These are phyloP conservation scores for Phaffia rhodozyma DNA, from an alignment of 1,284 basidiomycete species.

Conservation along the genomic window DNA sequence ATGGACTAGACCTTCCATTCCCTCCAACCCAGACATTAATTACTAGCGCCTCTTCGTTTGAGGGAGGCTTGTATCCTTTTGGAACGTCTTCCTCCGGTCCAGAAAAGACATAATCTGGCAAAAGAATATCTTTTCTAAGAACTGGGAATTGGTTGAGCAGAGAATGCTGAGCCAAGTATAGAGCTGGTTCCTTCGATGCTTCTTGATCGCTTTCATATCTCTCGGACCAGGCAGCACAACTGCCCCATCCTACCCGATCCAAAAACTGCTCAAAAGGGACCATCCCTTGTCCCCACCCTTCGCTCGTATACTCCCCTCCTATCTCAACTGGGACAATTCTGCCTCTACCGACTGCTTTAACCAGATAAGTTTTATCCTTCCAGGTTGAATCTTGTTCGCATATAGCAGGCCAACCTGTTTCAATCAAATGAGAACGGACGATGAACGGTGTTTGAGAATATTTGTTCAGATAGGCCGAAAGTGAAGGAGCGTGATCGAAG, in stretches of 20 bases:
- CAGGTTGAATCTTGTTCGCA: conserved; percentile 35
- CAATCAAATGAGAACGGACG: conserved; percentile 44
- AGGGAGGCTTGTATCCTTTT: conserved; percentile 52
- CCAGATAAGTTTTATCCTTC: conserved; percentile 66
- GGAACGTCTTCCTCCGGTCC: conserved; percentile 42
- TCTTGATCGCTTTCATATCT: conserved; percentile 1
- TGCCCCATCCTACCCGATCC: conserved; percentile 39
- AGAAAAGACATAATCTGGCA: conserved; percentile 81
- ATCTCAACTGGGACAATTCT: conserved; percentile 83
- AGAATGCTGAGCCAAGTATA: conserved; percentile 89
- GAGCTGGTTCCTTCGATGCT: conserved; percentile 19
- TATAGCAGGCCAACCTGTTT: conserved; percentile 57
- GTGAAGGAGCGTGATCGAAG: conserved; percentile 43
- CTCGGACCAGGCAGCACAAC: not conserved
- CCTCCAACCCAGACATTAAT: conserved; percentile 87
- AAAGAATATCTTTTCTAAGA: conserved; percentile 56
- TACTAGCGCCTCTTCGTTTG: conserved; percentile 54
- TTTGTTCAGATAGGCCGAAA: conserved; percentile 42
- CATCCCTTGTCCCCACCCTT: conserved; percentile 70
- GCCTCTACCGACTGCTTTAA: conserved; percentile 54
- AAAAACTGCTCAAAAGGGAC: conserved; percentile 70
- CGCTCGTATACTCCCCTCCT: conserved; percentile 67
- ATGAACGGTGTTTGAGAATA: conserved; percentile 54
- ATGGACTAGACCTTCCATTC: conserved; percentile 60
- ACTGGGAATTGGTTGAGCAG: conserved; percentile 73